Conservation (phyloP, 768 basidiomycete species). For the Pleurotus sapidus region DNA sequence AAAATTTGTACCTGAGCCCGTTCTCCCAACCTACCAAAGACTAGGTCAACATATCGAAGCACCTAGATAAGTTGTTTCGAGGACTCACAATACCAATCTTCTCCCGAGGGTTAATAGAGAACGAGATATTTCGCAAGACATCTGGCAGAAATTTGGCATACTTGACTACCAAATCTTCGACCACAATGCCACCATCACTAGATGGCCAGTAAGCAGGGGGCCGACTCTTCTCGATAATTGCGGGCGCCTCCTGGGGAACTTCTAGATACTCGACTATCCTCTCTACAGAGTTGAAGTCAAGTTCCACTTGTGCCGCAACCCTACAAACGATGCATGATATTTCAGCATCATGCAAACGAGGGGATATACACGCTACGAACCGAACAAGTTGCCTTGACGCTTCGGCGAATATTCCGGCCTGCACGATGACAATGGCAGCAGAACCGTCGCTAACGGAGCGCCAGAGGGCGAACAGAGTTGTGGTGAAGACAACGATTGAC, state of each 20-base stretch:
- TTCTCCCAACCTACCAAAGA: slow-evolving; percentile 53
- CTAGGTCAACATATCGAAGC: neutral
- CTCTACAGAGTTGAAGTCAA: slow-evolving; percentile 75
- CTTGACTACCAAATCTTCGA: slow-evolving; percentile 56
- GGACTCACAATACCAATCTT: slow-evolving; percentile 64
- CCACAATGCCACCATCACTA: slow-evolving; percentile 49
- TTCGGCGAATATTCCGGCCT: slow-evolving; percentile 68
- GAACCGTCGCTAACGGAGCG: slow-evolving; percentile 54
- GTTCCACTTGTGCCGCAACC: slow-evolving; percentile 67
- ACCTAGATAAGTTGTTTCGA: neutral
- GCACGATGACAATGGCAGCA: slow-evolving; percentile 69
- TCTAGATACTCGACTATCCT: slow-evolving; percentile 70
- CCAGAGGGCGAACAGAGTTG: slow-evolving; percentile 67
- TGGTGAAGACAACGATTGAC: slow-evolving; percentile 65
- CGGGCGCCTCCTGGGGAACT: slow-evolving; percentile 66
- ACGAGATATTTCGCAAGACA: slow-evolving; percentile 56
- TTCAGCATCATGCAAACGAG: neutral
- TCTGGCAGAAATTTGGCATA: slow-evolving; percentile 64
- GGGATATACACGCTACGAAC: slow-evolving; percentile 23
- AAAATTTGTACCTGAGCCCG: slow-evolving; percentile 51
- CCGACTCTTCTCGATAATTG: slow-evolving; percentile 47
- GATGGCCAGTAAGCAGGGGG: slow-evolving; percentile 79
- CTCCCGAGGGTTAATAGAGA: slow-evolving; percentile 56
- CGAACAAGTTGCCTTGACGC: slow-evolving; percentile 64
- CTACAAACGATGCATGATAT: slow-evolving; percentile 21